A percentile compares a stretch with the other conserved stretches of the same genome.
Conservation (phyloP, 2,329 filamentous ascomycete genomes). For the Penicillium sp. region DNA sequence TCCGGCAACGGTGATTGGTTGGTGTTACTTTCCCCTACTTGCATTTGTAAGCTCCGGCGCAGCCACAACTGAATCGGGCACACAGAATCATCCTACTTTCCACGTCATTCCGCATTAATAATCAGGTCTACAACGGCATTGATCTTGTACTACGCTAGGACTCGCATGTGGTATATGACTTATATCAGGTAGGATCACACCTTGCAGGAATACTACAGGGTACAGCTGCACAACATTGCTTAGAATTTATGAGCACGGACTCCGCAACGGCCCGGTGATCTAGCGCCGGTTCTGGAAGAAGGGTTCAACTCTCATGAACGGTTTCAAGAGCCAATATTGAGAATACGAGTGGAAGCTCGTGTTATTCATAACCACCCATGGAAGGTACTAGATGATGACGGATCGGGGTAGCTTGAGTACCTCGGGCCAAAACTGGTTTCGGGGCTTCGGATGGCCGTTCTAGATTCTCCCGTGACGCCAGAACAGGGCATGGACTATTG, state of each 20-base stretch:
- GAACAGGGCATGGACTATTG: background rate
- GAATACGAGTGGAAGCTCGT: background rate
- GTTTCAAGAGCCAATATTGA: background rate
- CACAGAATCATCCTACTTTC: conserved; percentile 10
- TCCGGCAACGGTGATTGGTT: conserved; percentile 8
- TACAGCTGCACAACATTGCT: background rate
- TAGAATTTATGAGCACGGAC: background rate
- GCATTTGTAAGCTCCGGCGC: conserved; percentile 10
- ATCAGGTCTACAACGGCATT: background rate
- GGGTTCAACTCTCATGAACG: background rate
- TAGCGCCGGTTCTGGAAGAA: background rate
- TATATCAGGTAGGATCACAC: background rate
- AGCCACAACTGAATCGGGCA: background rate
- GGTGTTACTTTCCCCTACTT: background rate
- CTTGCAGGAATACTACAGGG: background rate
- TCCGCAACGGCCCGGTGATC: background rate
- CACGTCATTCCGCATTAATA: conserved; percentile 4
- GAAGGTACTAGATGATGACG: background rate
- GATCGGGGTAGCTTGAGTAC: background rate
- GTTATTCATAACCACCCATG: background rate
- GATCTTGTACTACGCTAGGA: no score
- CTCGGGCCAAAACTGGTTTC: background rate
- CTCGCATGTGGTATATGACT: background rate
- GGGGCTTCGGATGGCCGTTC: background rate
- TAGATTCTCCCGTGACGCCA: background rate